Evolutionary conservation across 2,329 filamentous ascomycete genomes (phyloP), one percentile per base, ranked within the genome.

Genomic region (Chrysoporthe puriensis): DNA sequence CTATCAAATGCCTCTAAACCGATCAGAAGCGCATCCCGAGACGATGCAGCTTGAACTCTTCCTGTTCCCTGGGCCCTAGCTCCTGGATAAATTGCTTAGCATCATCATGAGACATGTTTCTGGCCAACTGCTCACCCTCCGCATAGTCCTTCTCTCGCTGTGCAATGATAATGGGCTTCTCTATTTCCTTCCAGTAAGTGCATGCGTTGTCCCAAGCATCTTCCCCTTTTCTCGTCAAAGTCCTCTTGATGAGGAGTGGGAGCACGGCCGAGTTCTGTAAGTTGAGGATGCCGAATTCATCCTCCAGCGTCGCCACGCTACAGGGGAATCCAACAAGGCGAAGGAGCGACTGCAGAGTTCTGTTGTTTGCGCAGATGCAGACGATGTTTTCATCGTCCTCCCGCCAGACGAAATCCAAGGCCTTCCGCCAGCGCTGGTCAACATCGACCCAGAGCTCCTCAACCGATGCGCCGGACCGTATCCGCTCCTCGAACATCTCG

Each of bases 101-200:
- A n/a, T 58, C 56, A 21, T 58, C 56, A 7, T 42, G 2, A 14
- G 34, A 18, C 56, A 58, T 40, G 34, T 42, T 7, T n/a, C 56
- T 21, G 34, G 36, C 56, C 26, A 58, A 9, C 34, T 58, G 34
- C n/a, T 58, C 56, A 14, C 56, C 56, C n/a, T 58, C 56, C 3
- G 36, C 18, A 42, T 58, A 58, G 56, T 58, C 56, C 34, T n/a
- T 58, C 56, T 58, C 56, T 9, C 56, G 34, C 36, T 58, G 56
- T 14, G 32, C 36, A 42, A 58, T 58, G 18, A 58, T 58, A 3
- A 58, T 58, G 34, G 56, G 56, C 56, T 42, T 21, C 34, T 58
- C 32, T 58, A 58, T 58, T 11, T 36, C 34, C 18, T 40, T 36
- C 56, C 50, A 54, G 21, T 34, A 32, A 8, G 9, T 16, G 21